A percentile compares a stretch with the other conserved stretches of the same genome.
Conservation (phyloP, 495 filamentous ascomycete species). For the Endocarpon pusillum region DNA sequence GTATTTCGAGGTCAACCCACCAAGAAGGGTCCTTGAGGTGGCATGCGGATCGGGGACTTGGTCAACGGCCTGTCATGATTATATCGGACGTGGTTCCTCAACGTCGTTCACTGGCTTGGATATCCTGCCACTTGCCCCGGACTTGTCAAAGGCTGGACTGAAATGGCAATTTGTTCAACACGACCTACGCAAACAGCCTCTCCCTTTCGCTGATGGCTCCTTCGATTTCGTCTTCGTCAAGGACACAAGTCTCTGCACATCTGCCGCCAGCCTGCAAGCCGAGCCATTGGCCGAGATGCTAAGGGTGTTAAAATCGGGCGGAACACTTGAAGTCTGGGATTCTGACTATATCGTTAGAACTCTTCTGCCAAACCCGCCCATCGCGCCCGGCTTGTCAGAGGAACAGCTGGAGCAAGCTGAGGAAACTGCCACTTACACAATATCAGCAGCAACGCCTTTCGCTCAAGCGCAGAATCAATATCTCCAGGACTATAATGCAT, state of each 20-base stretch:
- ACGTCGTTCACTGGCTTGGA: conserved; percentile 68
- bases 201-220: conserved; percentile 67
- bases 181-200: conserved; percentile 54
- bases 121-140: conserved; percentile 56
- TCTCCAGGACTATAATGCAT: conserved; percentile 68
- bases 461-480: conserved; percentile 60
- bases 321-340: conserved; percentile 76
- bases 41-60: conserved; percentile 82
- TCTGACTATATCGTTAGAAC: conserved; percentile 62
- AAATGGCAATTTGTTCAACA: conserved; percentile 81
- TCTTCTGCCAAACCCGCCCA: conserved; percentile 55
- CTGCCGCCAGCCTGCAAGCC: conserved; percentile 43
- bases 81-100: conserved; percentile 47
- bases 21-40: conserved; percentile 64
- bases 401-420: conserved; percentile 45
- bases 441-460: conserved; percentile 71
- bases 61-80: conserved; percentile 70
- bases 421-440: conserved; percentile 58
- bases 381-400: conserved; percentile 30
- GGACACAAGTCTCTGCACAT: conserved; percentile 55
- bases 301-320: conserved; percentile 61
- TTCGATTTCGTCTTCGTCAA: conserved; percentile 89
- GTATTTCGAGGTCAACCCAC: conserved; percentile 42
- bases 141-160: conserved; percentile 55
- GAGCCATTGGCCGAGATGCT: conserved; percentile 56